phyloP scores from a whole-genome alignment of 1,139 yeast species.

The Geotrichum reessii region DNA sequence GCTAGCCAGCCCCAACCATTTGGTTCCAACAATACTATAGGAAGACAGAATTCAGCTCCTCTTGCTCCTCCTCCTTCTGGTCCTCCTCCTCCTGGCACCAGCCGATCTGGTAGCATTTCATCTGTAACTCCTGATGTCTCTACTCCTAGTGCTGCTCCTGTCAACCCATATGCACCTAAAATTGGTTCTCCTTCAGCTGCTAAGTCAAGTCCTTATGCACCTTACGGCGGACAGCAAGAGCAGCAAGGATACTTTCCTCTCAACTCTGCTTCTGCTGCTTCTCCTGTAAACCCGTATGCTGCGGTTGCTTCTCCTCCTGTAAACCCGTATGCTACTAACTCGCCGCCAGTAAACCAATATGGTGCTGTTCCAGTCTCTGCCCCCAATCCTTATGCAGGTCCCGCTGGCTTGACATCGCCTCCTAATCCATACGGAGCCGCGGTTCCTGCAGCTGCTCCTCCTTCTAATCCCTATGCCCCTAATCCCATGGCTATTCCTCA shows the following conservation, averaged over 20 bases:
- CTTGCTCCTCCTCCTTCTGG: constrained; percentile 25
- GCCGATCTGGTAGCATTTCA: constrained; percentile 37
- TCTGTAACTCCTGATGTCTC: constrained; percentile 24
- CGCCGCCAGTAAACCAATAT: constrained; percentile 29
- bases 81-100: constrained; percentile 29
- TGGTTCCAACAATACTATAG: constrained; percentile 24
- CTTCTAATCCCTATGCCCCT: constrained; percentile 21
- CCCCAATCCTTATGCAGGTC: constrained; percentile 15
- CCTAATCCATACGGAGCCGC: constrained; percentile 19
- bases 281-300: constrained; percentile 24
- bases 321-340: constrained; percentile 21
- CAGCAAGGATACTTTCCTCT: constrained; percentile 15
- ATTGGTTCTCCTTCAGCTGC: constrained; percentile 21
- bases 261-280: constrained; percentile 17
- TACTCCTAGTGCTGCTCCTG: constrained; percentile 24
- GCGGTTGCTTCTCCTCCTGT: constrained; percentile 19
- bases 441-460: constrained; percentile 18
- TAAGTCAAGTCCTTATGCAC: constrained; percentile 19
- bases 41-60: constrained; percentile 24
- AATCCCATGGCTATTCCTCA: constrained; percentile 20
- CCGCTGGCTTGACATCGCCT: constrained; percentile 2
- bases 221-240: constrained; percentile 7
- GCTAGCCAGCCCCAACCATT: constrained; percentile 31
- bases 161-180: constrained; percentile 33
- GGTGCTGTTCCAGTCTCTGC: constrained; percentile 26